Conservation (phyloP, 768 basidiomycete species). For the Leccinum sublutescens region DNA sequence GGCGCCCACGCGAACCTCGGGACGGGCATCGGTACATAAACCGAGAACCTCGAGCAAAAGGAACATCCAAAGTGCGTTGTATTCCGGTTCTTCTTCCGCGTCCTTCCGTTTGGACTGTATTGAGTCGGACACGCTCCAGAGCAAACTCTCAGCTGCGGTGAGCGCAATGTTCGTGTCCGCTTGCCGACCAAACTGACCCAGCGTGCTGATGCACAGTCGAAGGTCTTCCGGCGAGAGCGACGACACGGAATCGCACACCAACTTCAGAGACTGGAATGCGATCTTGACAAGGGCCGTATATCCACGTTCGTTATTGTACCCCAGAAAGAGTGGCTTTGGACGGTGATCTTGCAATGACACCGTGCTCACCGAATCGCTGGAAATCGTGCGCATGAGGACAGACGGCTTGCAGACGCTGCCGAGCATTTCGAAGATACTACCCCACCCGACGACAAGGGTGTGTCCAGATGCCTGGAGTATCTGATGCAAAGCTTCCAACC, state of each 20-base stretch:
- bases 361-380: constrained; percentile 42
- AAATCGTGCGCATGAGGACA: constrained; percentile 34
- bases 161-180: constrained; percentile 94
- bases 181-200: constrained; percentile 90
- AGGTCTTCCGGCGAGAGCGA: constrained; percentile 78
- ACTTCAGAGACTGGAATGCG: constrained; percentile 88
- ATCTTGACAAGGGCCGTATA: constrained; percentile 81
- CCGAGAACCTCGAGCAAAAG: constrained; percentile 80
- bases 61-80: constrained; percentile 92
- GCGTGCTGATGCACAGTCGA: constrained; percentile 82
- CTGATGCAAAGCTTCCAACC: constrained; percentile 83
- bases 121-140: constrained; percentile 96
- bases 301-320: constrained; percentile 63
- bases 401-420: constrained; percentile 78
- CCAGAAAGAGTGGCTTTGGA: constrained; percentile 49
- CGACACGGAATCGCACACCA: constrained; percentile 92
- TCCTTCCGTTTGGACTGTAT: constrained; percentile 82
- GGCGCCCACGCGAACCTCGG: constrained; percentile 89
- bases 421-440: constrained; percentile 88
- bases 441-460: constrained; percentile 91
- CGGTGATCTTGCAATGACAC: constrained; percentile 40
- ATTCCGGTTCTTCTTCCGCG: constrained; percentile 60
- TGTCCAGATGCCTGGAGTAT: constrained; percentile 92
- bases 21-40: constrained; percentile 76
- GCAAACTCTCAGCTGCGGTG: constrained; percentile 86